phyloP scores from a whole-genome alignment of 2,329 filamentous ascomycete species.

The Graphiopsis chlorocephala region DNA sequence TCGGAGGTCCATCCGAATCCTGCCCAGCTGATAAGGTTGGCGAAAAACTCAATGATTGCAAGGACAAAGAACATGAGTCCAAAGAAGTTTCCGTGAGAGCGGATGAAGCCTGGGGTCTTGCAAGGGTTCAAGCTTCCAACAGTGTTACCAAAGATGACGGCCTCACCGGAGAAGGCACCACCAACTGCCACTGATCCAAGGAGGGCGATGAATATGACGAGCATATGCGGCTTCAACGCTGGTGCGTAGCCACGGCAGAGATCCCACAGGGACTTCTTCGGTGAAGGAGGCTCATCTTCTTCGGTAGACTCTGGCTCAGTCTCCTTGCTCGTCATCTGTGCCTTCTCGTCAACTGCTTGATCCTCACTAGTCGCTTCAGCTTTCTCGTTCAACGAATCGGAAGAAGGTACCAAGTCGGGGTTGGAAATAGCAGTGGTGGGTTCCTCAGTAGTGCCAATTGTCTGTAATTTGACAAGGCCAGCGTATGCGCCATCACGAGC shows the following conservation, averaged over 20 bases:
- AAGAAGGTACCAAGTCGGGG: background rate
- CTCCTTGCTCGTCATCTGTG: background rate
- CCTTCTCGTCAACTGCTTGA: background rate
- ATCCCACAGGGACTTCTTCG: conserved; percentile 30
- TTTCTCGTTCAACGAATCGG: conserved; percentile 2
- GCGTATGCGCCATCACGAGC: conserved; percentile 40
- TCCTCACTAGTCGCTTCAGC: background rate
- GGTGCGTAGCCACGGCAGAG: conserved; percentile 36
- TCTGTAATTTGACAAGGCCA: conserved; percentile 50
- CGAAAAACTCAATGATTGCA: conserved; percentile 58
- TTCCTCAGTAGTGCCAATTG: conserved; percentile 15
- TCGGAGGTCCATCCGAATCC: conserved; percentile 44
- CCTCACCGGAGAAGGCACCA: conserved; percentile 56
- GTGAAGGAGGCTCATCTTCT: conserved; percentile 22
- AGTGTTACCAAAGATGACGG: conserved; percentile 54
- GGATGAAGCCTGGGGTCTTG: conserved; percentile 12
- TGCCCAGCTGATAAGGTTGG: conserved; percentile 59
- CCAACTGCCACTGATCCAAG: conserved; percentile 34
- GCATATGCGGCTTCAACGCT: conserved; percentile 45
- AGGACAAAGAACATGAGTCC: conserved; percentile 61
- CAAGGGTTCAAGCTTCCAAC: conserved; percentile 14
- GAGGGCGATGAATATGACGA: conserved; percentile 49
- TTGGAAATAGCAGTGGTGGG: background rate
- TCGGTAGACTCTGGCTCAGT: conserved; percentile 11
- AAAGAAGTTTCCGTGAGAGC: conserved; percentile 56